Base-by-base conservation (phyloP, 768 basidiomycete species). In the Trametes coccinea region DNA sequence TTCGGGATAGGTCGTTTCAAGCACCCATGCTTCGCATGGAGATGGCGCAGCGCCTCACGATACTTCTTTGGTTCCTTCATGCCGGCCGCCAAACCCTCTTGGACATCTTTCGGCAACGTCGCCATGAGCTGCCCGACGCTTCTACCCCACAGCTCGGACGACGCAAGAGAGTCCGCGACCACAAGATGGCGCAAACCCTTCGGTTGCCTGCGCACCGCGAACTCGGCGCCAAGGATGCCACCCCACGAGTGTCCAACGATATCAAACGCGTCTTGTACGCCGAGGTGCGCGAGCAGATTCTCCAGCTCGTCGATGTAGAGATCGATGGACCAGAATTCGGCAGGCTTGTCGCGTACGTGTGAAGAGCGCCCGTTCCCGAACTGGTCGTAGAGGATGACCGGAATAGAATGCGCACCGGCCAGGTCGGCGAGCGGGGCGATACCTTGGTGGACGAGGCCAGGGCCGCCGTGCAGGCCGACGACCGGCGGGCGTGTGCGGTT, bases 171-270 rank as follows among this genome's bases (percentile, higher is more conserved):
- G 55, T 81, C 72, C 30, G 77, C 66, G 29, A 85, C 65, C 31
- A 86, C 63, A 34, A 85, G 75, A 46, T 74, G 76, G 64, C 76
- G 74, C 53, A 65, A 45, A 31, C 67, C 5, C 82, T 80, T 27
- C 40, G 84, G 82, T 27, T 58, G 77, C 11, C 73, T 71, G 27
- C 74, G 67, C 41, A 77, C 70, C 4, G 59, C 78, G 61, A 77
- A 79, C 59, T 81, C 77, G 13, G 73, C 64, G 0, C 72, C 82
- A 9, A 86, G 73, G 68, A 82, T 81, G 1, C 80, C 84, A 22
- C 84, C 85, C 84, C 84, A 85, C 5, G 82, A 84, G 51, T 86
- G 84, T 0, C 85, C 85, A 4, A 79, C 61, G 7, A 86, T 65
- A 64, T 80, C 76, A 67, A 77, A 86, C n/a, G 68, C 62, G 5